Base-by-base conservation (phyloP, 1,284 basidiomycete species). In the Uromyces viciae-fabae region DNA sequence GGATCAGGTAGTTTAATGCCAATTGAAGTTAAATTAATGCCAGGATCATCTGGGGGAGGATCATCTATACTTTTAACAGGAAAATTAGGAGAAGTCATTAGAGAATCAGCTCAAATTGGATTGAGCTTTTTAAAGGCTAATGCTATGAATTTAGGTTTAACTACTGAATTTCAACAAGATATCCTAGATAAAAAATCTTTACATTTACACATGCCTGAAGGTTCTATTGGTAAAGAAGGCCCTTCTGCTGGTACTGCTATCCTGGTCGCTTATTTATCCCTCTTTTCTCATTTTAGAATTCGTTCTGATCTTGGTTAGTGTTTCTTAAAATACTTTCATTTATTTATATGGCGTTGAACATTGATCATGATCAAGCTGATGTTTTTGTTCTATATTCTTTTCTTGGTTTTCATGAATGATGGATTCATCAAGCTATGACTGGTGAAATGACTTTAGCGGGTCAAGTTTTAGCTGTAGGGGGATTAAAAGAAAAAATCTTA, bases 1-100 rank as follows among this genome's bases (percentile, higher is more conserved):
- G 96, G 96, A 0, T 94, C 93, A 14, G 96, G 96, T 33, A 93
- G 94, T 33, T 92, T 98, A 75, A 97, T 98, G 95, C 95, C 96
- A 22, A 92, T 99, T 80, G 96, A 99, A 87, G 93, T 93, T 69
- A 92, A 92, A 83, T 93, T 94, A 82, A 84, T 74, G 54, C 31
- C 83, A 94, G 93, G 91, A 90, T 76, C 95, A 95, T 93, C 94
- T 94, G 38, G 94, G 94, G 8, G 95, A 95, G 86, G 95, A 15
- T 89, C 88, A 9, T 88, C 98, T 2, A 94, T 95, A 84, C 52
- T 58, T 42, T 88, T 98, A 7, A 98, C 96, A 0, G 96, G 96
- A 73, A 98, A 98, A 88, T 91, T 99, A 1, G 96, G 96, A 73
- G 96, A 99, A 84, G 96, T 98, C 82, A 98, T 98, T 85, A 90